These are phyloP conservation scores for Wickerhamomyces sp. DNA, from an alignment of 1,139 yeast species.

Conservation along the genomic window DNA sequence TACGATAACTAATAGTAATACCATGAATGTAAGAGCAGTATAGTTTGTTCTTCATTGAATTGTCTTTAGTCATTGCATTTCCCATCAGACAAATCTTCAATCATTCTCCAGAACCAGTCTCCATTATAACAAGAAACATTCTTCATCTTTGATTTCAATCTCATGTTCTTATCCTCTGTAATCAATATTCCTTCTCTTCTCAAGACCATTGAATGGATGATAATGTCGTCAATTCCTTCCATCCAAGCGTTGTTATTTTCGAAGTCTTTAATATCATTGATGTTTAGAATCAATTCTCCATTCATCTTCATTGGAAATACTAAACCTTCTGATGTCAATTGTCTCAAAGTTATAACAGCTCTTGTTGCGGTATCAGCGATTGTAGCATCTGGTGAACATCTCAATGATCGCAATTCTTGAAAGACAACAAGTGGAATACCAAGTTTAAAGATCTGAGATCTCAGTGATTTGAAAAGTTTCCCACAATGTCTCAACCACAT, in stretches of 20 bases:
- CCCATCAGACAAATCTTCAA: constrained; percentile 35
- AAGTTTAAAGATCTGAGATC: constrained; percentile 51
- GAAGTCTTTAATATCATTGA: constrained; percentile 40
- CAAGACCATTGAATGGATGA: constrained; percentile 27
- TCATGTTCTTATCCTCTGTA: constrained; percentile 72
- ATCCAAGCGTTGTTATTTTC: constrained; percentile 38
- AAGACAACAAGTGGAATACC: constrained; percentile 71
- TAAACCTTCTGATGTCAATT: constrained; percentile 55
- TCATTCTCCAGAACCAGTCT: constrained; percentile 53
- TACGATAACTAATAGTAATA: too few species aligned
- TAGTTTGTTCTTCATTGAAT: too few species aligned
- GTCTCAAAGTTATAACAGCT: constrained; percentile 69
- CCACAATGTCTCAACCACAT: constrained; percentile 83
- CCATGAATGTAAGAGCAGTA: too few species aligned
- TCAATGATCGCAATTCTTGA: constrained; percentile 69
- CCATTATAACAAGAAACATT: constrained; percentile 56
- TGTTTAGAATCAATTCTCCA: constrained; percentile 61
- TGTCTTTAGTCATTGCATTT: constrained; percentile 11
- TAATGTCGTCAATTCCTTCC: constrained; percentile 36
- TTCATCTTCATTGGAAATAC: constrained; percentile 58
- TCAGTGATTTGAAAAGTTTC: constrained; percentile 62
- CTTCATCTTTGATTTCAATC: constrained; percentile 57
- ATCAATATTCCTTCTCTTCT: constrained; percentile 37
- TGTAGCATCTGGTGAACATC: constrained; percentile 70
- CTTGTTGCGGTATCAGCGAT: constrained; percentile 79